Conservation (phyloP, 345 rosid genomes). For the Geranium rotundifolium region DNA sequence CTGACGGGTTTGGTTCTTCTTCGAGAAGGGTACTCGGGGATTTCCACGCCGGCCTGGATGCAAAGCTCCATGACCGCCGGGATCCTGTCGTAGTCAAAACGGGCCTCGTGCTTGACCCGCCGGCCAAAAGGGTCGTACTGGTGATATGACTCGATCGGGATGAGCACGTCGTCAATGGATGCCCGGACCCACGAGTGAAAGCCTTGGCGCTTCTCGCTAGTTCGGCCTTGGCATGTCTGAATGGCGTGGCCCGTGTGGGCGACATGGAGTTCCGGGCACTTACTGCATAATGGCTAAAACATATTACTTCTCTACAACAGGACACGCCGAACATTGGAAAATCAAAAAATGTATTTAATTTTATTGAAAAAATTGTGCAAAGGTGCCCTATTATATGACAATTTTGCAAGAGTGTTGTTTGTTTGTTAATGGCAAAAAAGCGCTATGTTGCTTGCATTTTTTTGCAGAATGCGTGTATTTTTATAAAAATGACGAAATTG, state of each 20-base stretch:
- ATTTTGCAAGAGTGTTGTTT: no score
- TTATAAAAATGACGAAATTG: no score
- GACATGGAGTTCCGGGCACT: constrained; percentile 75
- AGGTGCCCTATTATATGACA: not conserved
- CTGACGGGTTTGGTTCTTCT: constrained; percentile 62
- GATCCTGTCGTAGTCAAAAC: constrained; percentile 77
- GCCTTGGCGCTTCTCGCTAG: constrained; percentile 32
- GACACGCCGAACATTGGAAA: not conserved
- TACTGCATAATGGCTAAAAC: constrained; percentile 26
- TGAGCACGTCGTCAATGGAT: constrained; percentile 51
- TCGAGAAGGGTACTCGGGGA: constrained; percentile 73
- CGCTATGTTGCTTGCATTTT: no score
- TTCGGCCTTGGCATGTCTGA: constrained; percentile 47
- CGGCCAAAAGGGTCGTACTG: constrained; percentile 76
- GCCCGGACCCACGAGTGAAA: constrained; percentile 69
- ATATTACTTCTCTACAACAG: not conserved
- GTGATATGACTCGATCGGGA: constrained; percentile 86
- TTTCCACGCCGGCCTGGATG: constrained; percentile 80
- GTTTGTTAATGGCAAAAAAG: no score
- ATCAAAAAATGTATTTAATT: not conserved
- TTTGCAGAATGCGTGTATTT: no score
- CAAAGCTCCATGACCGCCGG: constrained; percentile 85
- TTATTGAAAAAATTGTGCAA: not conserved
- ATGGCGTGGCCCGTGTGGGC: constrained; percentile 55
- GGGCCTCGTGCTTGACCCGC: constrained; percentile 59